Conservation (phyloP, 179 eudicot species). For the Corrigiola litoralis region DNA sequence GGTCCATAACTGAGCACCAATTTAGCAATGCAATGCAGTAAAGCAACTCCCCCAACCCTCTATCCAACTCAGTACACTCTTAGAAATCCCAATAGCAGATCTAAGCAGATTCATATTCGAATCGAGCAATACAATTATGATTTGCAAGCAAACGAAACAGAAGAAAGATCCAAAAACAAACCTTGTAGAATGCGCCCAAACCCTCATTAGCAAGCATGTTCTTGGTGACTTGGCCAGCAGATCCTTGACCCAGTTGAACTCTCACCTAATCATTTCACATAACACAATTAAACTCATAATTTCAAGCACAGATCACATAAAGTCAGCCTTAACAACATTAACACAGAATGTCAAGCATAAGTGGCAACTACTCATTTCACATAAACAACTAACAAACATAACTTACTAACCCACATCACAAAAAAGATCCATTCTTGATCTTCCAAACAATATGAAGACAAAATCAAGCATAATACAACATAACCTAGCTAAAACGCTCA, state of each 20-base stretch:
- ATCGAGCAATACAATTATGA: background rate
- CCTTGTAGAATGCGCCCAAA: conserved; percentile 57
- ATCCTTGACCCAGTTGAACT: conserved; percentile 57
- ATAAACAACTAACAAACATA: background rate
- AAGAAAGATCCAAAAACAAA: conserved; percentile 20
- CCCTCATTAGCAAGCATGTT: conserved; percentile 54
- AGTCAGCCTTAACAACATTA: background rate
- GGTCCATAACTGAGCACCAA: background rate
- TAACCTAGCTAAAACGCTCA: no score
- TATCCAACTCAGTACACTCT: background rate
- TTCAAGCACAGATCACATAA: background rate
- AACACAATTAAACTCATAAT: background rate
- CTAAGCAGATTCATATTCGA: background rate
- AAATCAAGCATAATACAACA: no score
- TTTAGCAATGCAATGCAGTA: background rate
- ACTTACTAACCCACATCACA: background rate
- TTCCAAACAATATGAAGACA: no score
- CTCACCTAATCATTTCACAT: conserved; percentile 35
- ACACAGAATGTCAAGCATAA: background rate
- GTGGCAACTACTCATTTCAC: background rate
- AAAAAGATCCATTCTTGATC: no score
- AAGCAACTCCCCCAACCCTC: background rate
- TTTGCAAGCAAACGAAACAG: background rate
- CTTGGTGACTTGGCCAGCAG: conserved; percentile 41
- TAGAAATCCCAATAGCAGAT: background rate